Evolutionary conservation across 306 rosid species (phyloP), one percentile per base, ranked within the genome.

Genomic region (Trifolium fragiferum): DNA sequence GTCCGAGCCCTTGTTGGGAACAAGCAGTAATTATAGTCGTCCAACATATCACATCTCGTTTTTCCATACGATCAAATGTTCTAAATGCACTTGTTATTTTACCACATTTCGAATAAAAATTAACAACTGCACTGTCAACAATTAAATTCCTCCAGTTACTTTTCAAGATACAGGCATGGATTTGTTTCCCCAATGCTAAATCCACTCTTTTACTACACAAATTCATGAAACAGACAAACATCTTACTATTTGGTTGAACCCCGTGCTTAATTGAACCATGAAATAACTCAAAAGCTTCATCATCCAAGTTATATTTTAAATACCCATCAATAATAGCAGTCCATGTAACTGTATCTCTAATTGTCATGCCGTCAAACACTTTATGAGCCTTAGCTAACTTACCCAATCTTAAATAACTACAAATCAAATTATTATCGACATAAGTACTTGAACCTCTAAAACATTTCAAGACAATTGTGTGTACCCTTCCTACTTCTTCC

Each of bases 1-100:
- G 73, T 50, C 86, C 98, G 13, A 70, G 67, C 60, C 93, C 91
- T 62, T 88, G 96, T 72, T 87, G 97, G 54, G 98, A 88, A 84
- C 93, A 91, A 33, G 96, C 92, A 73, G 98, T 91, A 55, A 93
- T 88, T 79, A 91, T 85, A 51, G 95, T 87, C 9, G 97, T 93
- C 97, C 97, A 93, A 82, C 92, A 88, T 46, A 89, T 79, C 30
- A 91, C 91, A 63, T 91, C 98, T 72, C 82, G 83, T 64, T 83
- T 63, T 1, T 68, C 61, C 96, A 90, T 90, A 69, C 66, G 79
- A 62, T 91, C 89, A 82, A 93, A 93, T 23, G 72, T 81, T 30
- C 53, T 59, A 76, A 88, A 88, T 50, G 94, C 97, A 68, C 89
- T 83, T 10, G 58, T 68, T 20, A 93, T 67, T 35, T 87, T 80